Percentiles rank a stretch among this genome's conserved stretches.
Conservation (phyloP, 2,329 filamentous ascomycete genomes). For the Fonsecaea pedrosoi region DNA sequence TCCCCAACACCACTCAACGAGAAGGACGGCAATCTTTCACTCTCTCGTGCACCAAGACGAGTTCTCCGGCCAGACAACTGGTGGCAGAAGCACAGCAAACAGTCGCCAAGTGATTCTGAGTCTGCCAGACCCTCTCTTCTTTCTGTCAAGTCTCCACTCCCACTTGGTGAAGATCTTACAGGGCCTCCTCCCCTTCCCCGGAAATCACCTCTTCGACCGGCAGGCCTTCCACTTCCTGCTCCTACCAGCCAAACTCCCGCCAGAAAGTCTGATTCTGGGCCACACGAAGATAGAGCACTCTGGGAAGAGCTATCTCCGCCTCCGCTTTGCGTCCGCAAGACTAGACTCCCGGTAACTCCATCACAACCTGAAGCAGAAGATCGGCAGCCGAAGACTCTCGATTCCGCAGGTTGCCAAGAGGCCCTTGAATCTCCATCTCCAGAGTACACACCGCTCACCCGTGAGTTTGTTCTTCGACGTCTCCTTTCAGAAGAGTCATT, state of each 20-base stretch:
- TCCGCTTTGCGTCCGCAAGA: constrained; percentile 28
- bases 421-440: neutral
- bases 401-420: neutral
- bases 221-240: constrained; percentile 3
- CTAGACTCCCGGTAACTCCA: constrained; percentile 14
- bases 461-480: constrained; percentile 11
- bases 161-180: neutral
- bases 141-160: constrained; percentile 22
- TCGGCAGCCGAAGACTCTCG: neutral
- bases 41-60: constrained; percentile 15
- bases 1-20: constrained; percentile 5
- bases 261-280: neutral
- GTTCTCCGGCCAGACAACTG: constrained; percentile 25
- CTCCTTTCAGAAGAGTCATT: constrained; percentile 4
- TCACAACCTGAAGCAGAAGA: neutral
- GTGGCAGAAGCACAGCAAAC: constrained; percentile 24
- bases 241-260: neutral
- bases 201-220: constrained; percentile 25
- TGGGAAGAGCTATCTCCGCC: constrained; percentile 28
- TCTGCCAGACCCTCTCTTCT: constrained; percentile 14
- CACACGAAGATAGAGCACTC: constrained; percentile 25
- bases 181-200: constrained; percentile 21
- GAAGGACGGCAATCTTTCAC: constrained; percentile 8
- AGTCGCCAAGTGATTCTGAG: neutral
- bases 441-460: constrained; percentile 7